These are phyloP conservation scores for Vigna reflexopilosa DNA, from an alignment of 306 rosid genomes.

Conservation along the genomic window DNA sequence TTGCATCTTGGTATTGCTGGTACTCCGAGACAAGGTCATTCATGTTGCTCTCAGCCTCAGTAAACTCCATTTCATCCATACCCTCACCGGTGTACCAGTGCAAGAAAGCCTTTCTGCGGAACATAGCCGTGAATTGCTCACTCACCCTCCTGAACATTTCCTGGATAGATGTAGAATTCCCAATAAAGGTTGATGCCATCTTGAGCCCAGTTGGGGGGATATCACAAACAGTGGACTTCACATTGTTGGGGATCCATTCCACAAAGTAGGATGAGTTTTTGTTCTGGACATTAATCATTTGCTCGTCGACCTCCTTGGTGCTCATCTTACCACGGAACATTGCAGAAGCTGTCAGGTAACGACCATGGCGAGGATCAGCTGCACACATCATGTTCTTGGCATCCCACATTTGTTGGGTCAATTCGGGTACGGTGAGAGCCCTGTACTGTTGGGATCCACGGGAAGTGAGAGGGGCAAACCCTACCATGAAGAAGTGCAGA, in stretches of 20 bases:
- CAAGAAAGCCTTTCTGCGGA: conserved; percentile 64
- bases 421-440: conserved; percentile 60
- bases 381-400: conserved; percentile 69
- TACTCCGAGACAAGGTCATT: conserved; percentile 64
- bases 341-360: conserved; percentile 63
- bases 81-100: conserved; percentile 73
- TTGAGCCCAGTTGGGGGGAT: conserved; percentile 64
- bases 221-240: conserved; percentile 63
- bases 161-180: conserved; percentile 64
- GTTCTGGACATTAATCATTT: conserved; percentile 71
- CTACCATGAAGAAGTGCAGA: conserved; percentile 70
- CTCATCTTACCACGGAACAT: conserved; percentile 74
- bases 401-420: conserved; percentile 72
- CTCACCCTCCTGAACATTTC: conserved; percentile 68
- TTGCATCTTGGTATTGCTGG: conserved; percentile 73
- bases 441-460: conserved; percentile 69
- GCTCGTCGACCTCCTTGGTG: conserved; percentile 67
- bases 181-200: conserved; percentile 67
- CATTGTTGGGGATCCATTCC: conserved; percentile 68
- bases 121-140: conserved; percentile 70
- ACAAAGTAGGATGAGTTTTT: conserved; percentile 68
- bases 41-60: conserved; percentile 69
- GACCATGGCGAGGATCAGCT: conserved; percentile 65
- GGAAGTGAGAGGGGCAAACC: conserved; percentile 68
- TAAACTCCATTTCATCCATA: conserved; percentile 77